Evolutionary conservation across 345 rosid genomes (phyloP).

Genomic region (Aquilaria malaccensis): DNA sequence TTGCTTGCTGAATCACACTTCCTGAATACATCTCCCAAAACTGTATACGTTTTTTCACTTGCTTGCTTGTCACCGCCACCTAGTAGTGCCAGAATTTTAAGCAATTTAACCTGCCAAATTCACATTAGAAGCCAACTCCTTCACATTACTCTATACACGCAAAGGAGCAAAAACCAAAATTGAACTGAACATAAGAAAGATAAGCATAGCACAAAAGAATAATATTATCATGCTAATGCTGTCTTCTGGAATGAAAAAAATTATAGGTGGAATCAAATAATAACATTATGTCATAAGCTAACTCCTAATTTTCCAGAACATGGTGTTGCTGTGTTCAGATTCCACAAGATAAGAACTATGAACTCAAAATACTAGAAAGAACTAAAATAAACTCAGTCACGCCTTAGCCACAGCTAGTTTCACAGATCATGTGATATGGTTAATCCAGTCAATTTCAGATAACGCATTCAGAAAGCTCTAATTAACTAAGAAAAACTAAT

Average conservation of each 20-base stretch:
- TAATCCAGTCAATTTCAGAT: too few species aligned
- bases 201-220: neutral
- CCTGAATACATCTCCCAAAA: slow-evolving; percentile 79
- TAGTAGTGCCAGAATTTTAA: slow-evolving; percentile 84
- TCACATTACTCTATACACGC: slow-evolving; percentile 8
- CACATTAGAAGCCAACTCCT: neutral
- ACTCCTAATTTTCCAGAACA: too few species aligned
- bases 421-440: too few species aligned
- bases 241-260: too few species aligned
- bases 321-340: too few species aligned
- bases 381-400: too few species aligned
- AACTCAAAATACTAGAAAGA: neutral
- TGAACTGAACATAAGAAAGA: neutral
- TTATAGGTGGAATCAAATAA: too few species aligned
- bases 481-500: too few species aligned
- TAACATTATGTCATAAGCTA: too few species aligned
- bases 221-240: neutral
- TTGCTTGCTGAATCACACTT: slow-evolving; percentile 84
- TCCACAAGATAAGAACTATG: neutral
- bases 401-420: too few species aligned
- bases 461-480: too few species aligned
- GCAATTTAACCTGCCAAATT: slow-evolving; percentile 69
- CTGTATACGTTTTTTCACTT: slow-evolving; percentile 90
- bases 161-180: slow-evolving; percentile 4
- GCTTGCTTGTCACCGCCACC: slow-evolving; percentile 98